phyloP scores from a whole-genome alignment of 495 filamentous ascomycete species.

The Penicillium canariense region DNA sequence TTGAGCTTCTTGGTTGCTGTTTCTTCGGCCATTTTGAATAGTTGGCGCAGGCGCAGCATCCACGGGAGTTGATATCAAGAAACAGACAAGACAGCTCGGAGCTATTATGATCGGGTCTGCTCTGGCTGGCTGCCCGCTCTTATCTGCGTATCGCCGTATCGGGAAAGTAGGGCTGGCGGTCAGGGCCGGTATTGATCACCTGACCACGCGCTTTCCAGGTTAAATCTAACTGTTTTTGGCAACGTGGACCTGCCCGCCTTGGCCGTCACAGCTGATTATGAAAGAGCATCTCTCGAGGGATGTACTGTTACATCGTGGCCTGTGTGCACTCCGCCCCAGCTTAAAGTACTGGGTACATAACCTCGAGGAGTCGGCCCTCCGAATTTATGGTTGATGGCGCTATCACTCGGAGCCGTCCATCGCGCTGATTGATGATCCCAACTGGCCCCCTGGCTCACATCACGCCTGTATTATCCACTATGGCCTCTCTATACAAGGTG shows the following conservation, averaged over 20 bases:
- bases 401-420: not conserved
- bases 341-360: not conserved
- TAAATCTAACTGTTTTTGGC: not conserved
- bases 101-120: conserved; percentile 19
- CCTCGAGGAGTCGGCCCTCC: not conserved
- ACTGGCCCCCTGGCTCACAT: not conserved
- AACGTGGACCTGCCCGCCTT: no score
- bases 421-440: not conserved
- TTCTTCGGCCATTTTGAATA: conserved; percentile 60
- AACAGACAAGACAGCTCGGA: not conserved
- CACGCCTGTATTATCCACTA: no score
- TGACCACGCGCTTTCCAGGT: not conserved
- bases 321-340: not conserved
- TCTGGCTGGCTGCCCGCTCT: conserved; percentile 19
- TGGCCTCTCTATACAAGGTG: not conserved
- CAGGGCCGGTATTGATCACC: conserved; percentile 10
- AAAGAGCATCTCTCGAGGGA: no score
- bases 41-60: conserved; percentile 32
- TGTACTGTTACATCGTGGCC: conserved; percentile 1
- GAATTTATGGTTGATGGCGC: conserved; percentile 2
- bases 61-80: conserved; percentile 2
- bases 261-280: no score
- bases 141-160: conserved; percentile 25
- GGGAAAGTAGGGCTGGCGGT: conserved; percentile 22
- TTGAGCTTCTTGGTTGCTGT: conserved; percentile 70